Percentiles rank a stretch among this genome's conserved stretches.
Evolutionary conservation across 2,329 filamentous ascomycete genomes (phyloP).

Genomic region (Emmonsiellopsis sp.): DNA sequence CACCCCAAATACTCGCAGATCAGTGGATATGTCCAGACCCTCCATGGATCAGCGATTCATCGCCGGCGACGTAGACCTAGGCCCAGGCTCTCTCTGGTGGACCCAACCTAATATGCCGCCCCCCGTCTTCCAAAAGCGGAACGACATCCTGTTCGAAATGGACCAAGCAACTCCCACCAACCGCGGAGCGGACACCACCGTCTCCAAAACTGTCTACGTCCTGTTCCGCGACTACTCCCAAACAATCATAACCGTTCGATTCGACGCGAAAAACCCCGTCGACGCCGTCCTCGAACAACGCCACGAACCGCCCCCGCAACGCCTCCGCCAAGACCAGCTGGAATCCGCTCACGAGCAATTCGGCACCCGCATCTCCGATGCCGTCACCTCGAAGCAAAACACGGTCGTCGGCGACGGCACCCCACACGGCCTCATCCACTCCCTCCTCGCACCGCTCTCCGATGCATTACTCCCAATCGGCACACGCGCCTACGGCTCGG

Average conservation of each 20-base stretch:
- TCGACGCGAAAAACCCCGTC: constrained; percentile 62
- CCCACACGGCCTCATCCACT: constrained; percentile 64
- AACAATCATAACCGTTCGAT: constrained; percentile 73
- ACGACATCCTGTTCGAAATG: constrained; percentile 72
- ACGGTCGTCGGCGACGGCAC: constrained; percentile 76
- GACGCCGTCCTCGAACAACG: constrained; percentile 73
- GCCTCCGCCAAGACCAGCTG: constrained; percentile 83
- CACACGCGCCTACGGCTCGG: constrained; percentile 78
- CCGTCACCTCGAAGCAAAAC: constrained; percentile 63
- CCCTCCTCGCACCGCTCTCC: constrained; percentile 64
- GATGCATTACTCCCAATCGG: constrained; percentile 75
- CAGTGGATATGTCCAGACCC: constrained; percentile 66
- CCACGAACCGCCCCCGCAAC: constrained; percentile 72
- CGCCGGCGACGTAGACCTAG: constrained; percentile 77
- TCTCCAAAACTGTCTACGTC: constrained; percentile 77
- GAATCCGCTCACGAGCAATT: constrained; percentile 76
- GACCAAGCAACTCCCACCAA: constrained; percentile 66
- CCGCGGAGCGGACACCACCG: constrained; percentile 57
- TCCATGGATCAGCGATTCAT: constrained; percentile 74
- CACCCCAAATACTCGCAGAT: constrained; percentile 45
- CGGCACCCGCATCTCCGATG: constrained; percentile 66
- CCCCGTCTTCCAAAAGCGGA: constrained; percentile 69
- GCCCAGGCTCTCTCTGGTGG: constrained; percentile 74
- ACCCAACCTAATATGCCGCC: constrained; percentile 68
- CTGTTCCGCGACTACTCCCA: constrained; percentile 95